phyloP scores from a whole-genome alignment of 148 eudicot species.

The Pharnaceum exiguum region DNA sequence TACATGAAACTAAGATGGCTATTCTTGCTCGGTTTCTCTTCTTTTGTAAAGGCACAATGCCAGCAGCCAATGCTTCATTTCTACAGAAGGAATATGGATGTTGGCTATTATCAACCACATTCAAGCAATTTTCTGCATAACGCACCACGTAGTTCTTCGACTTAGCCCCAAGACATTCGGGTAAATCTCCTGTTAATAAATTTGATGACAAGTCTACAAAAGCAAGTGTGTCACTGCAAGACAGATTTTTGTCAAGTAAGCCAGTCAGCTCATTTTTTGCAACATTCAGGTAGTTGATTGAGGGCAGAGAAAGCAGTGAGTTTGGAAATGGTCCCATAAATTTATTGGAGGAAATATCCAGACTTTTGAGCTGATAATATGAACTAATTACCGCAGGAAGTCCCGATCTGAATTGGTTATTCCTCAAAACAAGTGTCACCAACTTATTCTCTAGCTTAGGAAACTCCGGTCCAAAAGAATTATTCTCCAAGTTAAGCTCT shows the following conservation, averaged over 20 bases:
- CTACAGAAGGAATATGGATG: conserved; percentile 54
- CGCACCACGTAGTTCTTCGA: conserved; percentile 25
- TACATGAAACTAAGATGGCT: conserved; percentile 39
- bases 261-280: conserved; percentile 67
- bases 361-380: conserved; percentile 50
- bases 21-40: conserved; percentile 28
- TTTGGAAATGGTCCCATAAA: conserved; percentile 72
- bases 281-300: conserved; percentile 52
- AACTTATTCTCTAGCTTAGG: conserved; percentile 55
- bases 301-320: conserved; percentile 53
- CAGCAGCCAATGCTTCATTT: conserved; percentile 89
- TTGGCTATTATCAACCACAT: conserved; percentile 37
- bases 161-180: conserved; percentile 42
- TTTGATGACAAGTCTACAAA: conserved; percentile 71
- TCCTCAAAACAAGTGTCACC: conserved; percentile 43
- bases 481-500: conserved; percentile 64
- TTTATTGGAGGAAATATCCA: conserved; percentile 68
- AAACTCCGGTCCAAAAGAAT: conserved; percentile 64
- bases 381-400: conserved; percentile 51
- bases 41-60: conserved; percentile 45
- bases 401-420: conserved; percentile 58
- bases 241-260: conserved; percentile 29
- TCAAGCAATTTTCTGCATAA: conserved; percentile 61
- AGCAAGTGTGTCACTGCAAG: conserved; percentile 50
- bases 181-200: conserved; percentile 59